Base-by-base conservation (phyloP, 345 rosid species). In the Lepidium didymum region DNA sequence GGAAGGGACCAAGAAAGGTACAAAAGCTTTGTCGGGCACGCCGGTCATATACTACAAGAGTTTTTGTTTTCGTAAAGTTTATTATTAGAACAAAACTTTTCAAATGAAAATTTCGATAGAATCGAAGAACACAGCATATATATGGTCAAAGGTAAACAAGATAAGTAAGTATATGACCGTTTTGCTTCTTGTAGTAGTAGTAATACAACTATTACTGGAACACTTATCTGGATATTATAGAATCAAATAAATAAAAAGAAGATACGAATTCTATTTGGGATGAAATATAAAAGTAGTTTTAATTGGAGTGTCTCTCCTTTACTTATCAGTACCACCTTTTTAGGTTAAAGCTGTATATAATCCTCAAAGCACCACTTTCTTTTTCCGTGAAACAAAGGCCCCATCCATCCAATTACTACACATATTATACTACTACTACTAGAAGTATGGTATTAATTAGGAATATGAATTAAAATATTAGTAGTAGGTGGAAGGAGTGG, bases 311-410 rank as follows among this genome's bases (percentile, higher is more conserved):
- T 56, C 70, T 63, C 49, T 56, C 51, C 41, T 63, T 25, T 55
- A 35, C 63, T 54, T 37, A 63, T 36, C 70, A 41, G 15, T 29
- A 31, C 29, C 45, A 55, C 41, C 57, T 56, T 73, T 29, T 56
- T 57, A 19, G 50, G 66, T 47, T 46, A 64, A 64, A 72, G 70
- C 47, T 56, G 37, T 23, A 47, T 10, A 33, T 56, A 33, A 56
- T 55, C 66, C 60, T 40, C 59, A 73, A 40, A 51, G 66, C 71
- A 64, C 66, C 52, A 64, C 71, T 64, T 73, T 73, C 76, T 35
- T 64, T 40, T 73, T 65, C 41, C 69, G 42, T 71, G 69, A 56
- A n/a, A n/a, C n/a, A n/a, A n/a, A n/a, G n/a, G 69, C 6, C 56
- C 62, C n/a, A 53, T 43, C 7, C 4, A 54, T 43, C 7, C 4